Evolutionary conservation across 2,329 filamentous ascomycete genomes (phyloP).

Genomic region (Magnaporthales sp.): DNA sequence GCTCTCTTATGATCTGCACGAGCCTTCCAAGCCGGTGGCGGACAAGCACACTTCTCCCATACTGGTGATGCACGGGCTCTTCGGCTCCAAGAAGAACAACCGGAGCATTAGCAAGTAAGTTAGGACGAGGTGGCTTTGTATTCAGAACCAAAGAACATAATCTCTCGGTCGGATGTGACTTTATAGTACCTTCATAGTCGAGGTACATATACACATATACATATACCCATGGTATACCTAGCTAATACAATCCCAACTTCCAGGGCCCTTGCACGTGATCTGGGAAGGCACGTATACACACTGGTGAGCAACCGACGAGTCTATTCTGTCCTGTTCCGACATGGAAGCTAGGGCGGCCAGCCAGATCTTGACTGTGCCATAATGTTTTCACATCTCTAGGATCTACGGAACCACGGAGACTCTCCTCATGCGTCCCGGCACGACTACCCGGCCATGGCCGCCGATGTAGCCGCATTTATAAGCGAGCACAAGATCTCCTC

Average conservation of each 20-base stretch:
- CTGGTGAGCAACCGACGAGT: slow-evolving; percentile 44
- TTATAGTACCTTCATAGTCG: no score
- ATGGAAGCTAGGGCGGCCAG: slow-evolving; percentile 3
- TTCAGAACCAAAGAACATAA: no score
- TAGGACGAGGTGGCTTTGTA: neutral
- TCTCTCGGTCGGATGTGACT: no score
- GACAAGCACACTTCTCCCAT: slow-evolving; percentile 51
- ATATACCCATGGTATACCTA: neutral
- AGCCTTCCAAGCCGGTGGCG: slow-evolving; percentile 38
- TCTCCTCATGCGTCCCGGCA: slow-evolving; percentile 71
- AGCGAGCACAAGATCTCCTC: slow-evolving; percentile 58
- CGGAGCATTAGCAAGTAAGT: slow-evolving; percentile 87
- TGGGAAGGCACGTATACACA: slow-evolving; percentile 73
- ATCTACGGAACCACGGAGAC: slow-evolving; percentile 88
- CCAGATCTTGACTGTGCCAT: slow-evolving; percentile 5
- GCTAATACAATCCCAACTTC: neutral
- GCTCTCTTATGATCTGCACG: slow-evolving; percentile 60
- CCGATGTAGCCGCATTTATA: slow-evolving; percentile 76
- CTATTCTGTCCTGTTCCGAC: neutral
- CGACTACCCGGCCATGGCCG: slow-evolving; percentile 74
- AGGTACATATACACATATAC: neutral
- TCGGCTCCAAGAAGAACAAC: slow-evolving; percentile 94
- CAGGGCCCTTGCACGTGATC: slow-evolving; percentile 71
- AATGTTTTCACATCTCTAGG: slow-evolving; percentile 36
- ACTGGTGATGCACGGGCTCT: slow-evolving; percentile 84